Conservation (phyloP, 495 filamentous ascomycete genomes). For the Penicillium tannophilum region DNA sequence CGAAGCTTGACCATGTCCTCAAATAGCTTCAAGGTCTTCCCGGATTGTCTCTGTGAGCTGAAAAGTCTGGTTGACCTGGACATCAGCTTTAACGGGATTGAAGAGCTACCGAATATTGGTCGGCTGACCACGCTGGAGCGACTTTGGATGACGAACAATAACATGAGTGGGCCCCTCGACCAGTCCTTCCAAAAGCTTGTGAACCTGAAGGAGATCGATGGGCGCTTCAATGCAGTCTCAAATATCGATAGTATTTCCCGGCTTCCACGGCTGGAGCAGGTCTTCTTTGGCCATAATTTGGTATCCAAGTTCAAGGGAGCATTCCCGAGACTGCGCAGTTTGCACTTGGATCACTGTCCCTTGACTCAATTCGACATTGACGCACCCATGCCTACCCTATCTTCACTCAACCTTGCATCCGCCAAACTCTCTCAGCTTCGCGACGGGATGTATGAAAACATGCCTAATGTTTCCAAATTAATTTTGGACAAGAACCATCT, state of each 20-base stretch:
- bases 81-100: slow-evolving; percentile 93
- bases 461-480: slow-evolving; percentile 82
- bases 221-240: slow-evolving; percentile 85
- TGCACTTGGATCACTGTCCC: slow-evolving; percentile 89
- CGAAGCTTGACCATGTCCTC: slow-evolving; percentile 88
- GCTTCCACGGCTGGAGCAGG: slow-evolving; percentile 81
- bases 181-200: slow-evolving; percentile 66
- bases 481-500: slow-evolving; percentile 95
- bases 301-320: slow-evolving; percentile 84
- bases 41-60: slow-evolving; percentile 78
- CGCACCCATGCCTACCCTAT: slow-evolving; percentile 74
- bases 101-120: slow-evolving; percentile 75
- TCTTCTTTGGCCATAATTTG: slow-evolving; percentile 87
- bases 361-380: slow-evolving; percentile 89
- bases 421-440: slow-evolving; percentile 83
- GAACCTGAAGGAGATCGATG: slow-evolving; percentile 87
- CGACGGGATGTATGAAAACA: slow-evolving; percentile 83
- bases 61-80: slow-evolving; percentile 89
- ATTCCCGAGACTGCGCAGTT: slow-evolving; percentile 78
- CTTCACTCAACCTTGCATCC: slow-evolving; percentile 81
- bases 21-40: slow-evolving; percentile 85
- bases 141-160: slow-evolving; percentile 95
- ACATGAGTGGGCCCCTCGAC: slow-evolving; percentile 71
- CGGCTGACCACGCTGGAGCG: slow-evolving; percentile 77
- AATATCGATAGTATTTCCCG: slow-evolving; percentile 82